Base-by-base conservation (phyloP, 768 basidiomycete species). In the Mycena chlorophos region DNA sequence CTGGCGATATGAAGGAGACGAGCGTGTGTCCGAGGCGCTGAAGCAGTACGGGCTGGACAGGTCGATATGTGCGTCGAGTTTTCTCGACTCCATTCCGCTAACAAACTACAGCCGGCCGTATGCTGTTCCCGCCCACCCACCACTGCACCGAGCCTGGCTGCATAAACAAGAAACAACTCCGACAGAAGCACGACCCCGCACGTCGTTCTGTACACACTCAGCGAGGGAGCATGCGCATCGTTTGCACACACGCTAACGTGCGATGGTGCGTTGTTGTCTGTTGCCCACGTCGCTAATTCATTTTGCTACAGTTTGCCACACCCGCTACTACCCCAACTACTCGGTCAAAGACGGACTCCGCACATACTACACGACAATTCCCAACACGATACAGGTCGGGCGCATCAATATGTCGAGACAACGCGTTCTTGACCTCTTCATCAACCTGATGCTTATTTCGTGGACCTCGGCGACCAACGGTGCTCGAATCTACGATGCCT, bases 301-400 rank as follows among this genome's bases (percentile, higher is more conserved):
- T n/a, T n/a, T n/a, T n/a, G n/a, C n/a, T n/a, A n/a, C n/a, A n/a
- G n/a, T n/a, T n/a, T 42, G 40, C n/a, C 20, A 42, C 22, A 66
- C 65, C 16, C 63, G 47, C n/a, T 70, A 70, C 49, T 63, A 69
- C 45, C 57, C 64, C 54, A 67, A 69, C 51, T 71, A 65, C 42
- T 50, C 31, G 17, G 65, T 70, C 22, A 31, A 47, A 6, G 40
- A 62, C 4, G 48, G 49, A 10, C 26, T 40, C 3, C 56, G 65
- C 5, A 63, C 55, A 5, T 70, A 71, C 34, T 68, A 70, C 42
- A 42, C 45, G 13, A 56, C 59, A 14, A 59, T 64, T 17, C 65
- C 70, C 16, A 40, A 61, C 6, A 29, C 47, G n/a, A 63, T 71
- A 26, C 57, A 71, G 38, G 56, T 73, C 23, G 63, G 14, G 60